Evolutionary conservation across 2,329 filamentous ascomycete genomes (phyloP).

Genomic region (Furcasterigmium furcatum): DNA sequence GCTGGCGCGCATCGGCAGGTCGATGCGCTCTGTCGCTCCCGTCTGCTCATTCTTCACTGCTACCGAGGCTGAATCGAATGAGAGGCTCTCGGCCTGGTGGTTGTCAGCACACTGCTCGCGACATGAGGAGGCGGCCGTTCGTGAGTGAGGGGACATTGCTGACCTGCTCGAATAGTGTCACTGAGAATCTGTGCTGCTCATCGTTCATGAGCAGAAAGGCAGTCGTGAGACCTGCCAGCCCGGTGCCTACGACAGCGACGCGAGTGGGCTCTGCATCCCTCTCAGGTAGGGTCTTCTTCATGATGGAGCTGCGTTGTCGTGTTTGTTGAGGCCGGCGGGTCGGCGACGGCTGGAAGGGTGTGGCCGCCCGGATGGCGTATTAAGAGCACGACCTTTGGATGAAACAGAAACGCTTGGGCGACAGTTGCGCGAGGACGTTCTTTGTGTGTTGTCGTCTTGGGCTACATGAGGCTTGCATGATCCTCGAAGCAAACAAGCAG

Average conservation of each 20-base stretch:
- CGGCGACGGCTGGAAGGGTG: too few relatives aligned
- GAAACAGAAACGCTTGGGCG: too few relatives aligned
- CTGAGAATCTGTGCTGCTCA: conserved; percentile 19
- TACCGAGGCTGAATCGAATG: conserved; percentile 34
- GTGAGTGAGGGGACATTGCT: neutral
- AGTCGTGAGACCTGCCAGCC: conserved; percentile 31
- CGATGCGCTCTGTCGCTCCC: conserved; percentile 27
- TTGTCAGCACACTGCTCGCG: too few relatives aligned
- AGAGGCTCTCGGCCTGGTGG: conserved; percentile 25
- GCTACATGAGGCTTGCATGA: too few relatives aligned
- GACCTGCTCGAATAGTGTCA: conserved; percentile 35
- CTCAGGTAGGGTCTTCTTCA: too few relatives aligned
- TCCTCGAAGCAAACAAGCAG: too few relatives aligned
- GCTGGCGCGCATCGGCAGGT: conserved; percentile 34
- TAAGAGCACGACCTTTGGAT: too few relatives aligned
- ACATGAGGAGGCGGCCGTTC: neutral
- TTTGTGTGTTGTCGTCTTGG: too few relatives aligned
- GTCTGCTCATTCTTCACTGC: conserved; percentile 25
- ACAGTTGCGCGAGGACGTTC: too few relatives aligned
- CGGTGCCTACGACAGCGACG: conserved; percentile 33
- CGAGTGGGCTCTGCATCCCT: conserved; percentile 1
- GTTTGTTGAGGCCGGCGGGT: too few relatives aligned
- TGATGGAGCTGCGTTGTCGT: too few relatives aligned
- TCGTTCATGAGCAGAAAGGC: conserved; percentile 30
- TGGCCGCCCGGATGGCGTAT: too few relatives aligned